A percentile compares a stretch with the other conserved stretches of the same genome.
Conservation (phyloP, 768 basidiomycete species). For the Mycena rosella region DNA sequence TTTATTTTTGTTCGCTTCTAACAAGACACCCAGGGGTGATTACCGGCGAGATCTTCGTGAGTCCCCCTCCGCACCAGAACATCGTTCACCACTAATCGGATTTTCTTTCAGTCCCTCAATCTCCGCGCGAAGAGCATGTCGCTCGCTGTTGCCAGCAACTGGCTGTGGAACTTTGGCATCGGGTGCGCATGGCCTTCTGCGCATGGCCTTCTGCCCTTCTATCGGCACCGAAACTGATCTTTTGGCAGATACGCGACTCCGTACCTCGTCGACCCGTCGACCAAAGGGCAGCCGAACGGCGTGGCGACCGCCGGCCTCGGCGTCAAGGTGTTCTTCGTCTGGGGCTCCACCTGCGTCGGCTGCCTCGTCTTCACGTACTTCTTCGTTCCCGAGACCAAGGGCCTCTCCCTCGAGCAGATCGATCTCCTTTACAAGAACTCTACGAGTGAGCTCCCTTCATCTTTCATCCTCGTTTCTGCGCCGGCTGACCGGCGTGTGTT, state of each 20-base stretch:
- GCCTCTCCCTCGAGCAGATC: constrained; percentile 87
- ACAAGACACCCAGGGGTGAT: background rate
- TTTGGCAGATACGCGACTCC: constrained; percentile 60
- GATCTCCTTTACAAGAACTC: constrained; percentile 79
- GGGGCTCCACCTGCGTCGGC: constrained; percentile 75
- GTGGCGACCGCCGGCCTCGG: constrained; percentile 65
- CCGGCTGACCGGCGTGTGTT: background rate
- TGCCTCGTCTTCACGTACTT: constrained; percentile 85
- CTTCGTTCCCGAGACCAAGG: constrained; percentile 86
- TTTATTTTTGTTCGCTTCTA: background rate
- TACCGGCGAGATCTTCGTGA: constrained; percentile 2
- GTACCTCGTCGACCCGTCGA: constrained; percentile 63
- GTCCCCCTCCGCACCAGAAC: background rate
- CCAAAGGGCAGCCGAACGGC: constrained; percentile 39
- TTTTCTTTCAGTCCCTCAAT: constrained; percentile 61
- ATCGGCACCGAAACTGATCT: background rate
- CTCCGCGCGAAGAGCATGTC: constrained; percentile 88
- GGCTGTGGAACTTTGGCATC: constrained; percentile 85
- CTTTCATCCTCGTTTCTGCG: background rate
- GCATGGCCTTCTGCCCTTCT: background rate
- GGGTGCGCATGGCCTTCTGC: constrained; percentile 39
- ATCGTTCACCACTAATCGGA: background rate
- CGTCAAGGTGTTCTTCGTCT: constrained; percentile 89
- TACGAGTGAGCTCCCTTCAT: constrained; percentile 8
- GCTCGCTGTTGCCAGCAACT: constrained; percentile 72